Percentiles rank a stretch among this genome's conserved stretches.
Conservation (phyloP, 2,329 filamentous ascomycete genomes). For the Polytolypa hystricis region DNA sequence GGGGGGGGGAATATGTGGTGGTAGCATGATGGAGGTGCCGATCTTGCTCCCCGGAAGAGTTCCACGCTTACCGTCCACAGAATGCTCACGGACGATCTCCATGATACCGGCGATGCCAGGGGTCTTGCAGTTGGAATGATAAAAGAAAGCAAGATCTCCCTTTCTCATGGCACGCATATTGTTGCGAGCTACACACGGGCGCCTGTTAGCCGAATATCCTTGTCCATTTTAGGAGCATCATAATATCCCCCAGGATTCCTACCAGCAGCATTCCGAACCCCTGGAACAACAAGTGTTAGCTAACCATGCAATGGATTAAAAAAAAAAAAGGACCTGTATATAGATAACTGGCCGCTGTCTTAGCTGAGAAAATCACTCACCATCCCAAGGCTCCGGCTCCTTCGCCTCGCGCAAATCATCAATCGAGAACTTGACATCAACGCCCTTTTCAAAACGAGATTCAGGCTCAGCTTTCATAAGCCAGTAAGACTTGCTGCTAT, state of each 20-base stretch:
- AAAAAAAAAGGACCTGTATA: neutral
- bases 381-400: conserved; percentile 83
- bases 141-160: conserved; percentile 91
- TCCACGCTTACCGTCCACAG: conserved; percentile 58
- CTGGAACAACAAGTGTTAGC: conserved; percentile 19
- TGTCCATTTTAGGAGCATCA: too few species aligned
- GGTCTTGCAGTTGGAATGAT: conserved; percentile 85
- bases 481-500: conserved; percentile 57
- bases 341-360: too few species aligned
- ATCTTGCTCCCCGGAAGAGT: too few species aligned
- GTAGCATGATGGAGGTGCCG: too few species aligned
- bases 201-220: too few species aligned
- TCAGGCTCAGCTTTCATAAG: conserved; percentile 84
- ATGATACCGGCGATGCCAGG: conserved; percentile 80
- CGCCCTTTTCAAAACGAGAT: conserved; percentile 70
- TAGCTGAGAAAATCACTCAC: conserved; percentile 42
- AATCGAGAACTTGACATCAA: conserved; percentile 88
- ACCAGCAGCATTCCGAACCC: conserved; percentile 36
- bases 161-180: conserved; percentile 85
- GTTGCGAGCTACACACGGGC: conserved; percentile 61
- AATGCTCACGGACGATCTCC: conserved; percentile 78
- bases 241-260: too few species aligned
- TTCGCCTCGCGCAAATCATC: conserved; percentile 67
- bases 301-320: conserved; percentile 5
- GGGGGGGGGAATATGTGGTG: neutral